Conservation (phyloP, 1,284 basidiomycete species). For the Cystobasidiaceae sp. region DNA sequence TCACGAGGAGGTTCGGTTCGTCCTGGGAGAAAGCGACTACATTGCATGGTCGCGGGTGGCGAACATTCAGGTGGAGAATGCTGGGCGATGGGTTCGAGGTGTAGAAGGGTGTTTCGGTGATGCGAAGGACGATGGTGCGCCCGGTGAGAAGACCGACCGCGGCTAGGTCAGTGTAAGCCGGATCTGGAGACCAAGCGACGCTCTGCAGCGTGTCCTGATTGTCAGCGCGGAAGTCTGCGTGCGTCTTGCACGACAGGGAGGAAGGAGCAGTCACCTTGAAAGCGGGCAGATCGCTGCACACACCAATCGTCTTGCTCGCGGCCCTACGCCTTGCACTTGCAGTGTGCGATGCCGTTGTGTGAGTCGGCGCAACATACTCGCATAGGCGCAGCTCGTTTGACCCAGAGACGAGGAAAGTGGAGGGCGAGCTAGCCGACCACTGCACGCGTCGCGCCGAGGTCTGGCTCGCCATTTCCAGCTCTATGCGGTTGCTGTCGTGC, state of each 20-base stretch:
- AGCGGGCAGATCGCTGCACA: constrained; percentile 36
- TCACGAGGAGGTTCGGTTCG: constrained; percentile 37
- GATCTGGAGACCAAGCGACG: constrained; percentile 37
- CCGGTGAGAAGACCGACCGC: constrained; percentile 38
- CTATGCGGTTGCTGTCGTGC: background rate
- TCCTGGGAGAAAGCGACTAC: constrained; percentile 36
- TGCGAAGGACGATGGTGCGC: constrained; percentile 33
- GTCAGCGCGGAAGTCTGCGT: background rate
- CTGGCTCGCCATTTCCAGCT: background rate
- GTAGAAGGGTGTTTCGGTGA: constrained; percentile 28
- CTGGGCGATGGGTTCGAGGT: constrained; percentile 11
- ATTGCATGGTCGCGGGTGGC: constrained; percentile 39
- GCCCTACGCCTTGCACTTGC: background rate
- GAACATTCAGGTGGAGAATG: constrained; percentile 26
- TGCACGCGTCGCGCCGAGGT: constrained; percentile 2
- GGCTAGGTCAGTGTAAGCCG: constrained; percentile 30
- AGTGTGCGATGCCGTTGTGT: background rate
- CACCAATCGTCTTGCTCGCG: constrained; percentile 31
- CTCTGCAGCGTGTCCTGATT: constrained; percentile 17
- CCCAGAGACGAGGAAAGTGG: constrained; percentile 35
- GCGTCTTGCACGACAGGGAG: background rate
- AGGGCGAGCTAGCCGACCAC: constrained; percentile 3
- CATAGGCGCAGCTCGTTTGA: constrained; percentile 36
- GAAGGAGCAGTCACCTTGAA: constrained; percentile 10
- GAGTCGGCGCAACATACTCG: constrained; percentile 15